phyloP scores from a whole-genome alignment of 768 basidiomycete species.

The Xanthoconium stramineum region DNA sequence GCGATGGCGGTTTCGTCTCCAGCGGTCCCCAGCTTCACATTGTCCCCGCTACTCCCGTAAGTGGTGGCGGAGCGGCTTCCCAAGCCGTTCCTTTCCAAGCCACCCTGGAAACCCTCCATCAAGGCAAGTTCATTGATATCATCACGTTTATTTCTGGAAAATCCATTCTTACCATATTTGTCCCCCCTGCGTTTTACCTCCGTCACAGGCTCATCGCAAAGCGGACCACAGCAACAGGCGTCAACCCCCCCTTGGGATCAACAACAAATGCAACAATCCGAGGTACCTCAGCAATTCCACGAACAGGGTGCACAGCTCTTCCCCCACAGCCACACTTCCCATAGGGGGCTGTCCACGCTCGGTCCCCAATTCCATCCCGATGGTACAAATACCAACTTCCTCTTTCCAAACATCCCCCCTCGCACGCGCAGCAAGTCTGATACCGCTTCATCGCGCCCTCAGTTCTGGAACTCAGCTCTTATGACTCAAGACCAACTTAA shows the following conservation, averaged over 20 bases:
- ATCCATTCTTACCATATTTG: slow-evolving; percentile 27
- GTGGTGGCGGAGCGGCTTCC: slow-evolving; percentile 50
- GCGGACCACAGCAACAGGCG: slow-evolving; percentile 31
- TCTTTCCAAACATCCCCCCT: slow-evolving; percentile 36
- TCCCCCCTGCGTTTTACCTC: slow-evolving; percentile 25
- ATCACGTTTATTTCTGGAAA: slow-evolving; percentile 32
- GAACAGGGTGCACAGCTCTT: slow-evolving; percentile 31
- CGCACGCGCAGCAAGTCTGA: slow-evolving; percentile 62
- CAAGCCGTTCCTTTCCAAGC: slow-evolving; percentile 52
- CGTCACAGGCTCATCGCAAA: slow-evolving; percentile 32
- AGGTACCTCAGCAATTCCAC: slow-evolving; percentile 27
- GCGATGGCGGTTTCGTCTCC: slow-evolving; percentile 43
- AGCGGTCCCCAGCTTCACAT: slow-evolving; percentile 69
- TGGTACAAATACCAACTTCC: slow-evolving; percentile 37
- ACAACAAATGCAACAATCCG: slow-evolving; percentile 34
- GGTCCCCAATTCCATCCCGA: slow-evolving; percentile 32
- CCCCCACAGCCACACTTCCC: slow-evolving; percentile 34
- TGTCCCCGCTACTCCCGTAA: slow-evolving; percentile 80
- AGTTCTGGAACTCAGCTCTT: slow-evolving; percentile 46
- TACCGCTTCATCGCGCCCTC: slow-evolving; percentile 47
- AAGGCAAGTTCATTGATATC: slow-evolving; percentile 45
- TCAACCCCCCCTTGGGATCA: slow-evolving; percentile 36
- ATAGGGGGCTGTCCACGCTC: slow-evolving; percentile 35
- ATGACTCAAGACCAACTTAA: slow-evolving; percentile 37
- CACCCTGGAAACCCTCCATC: slow-evolving; percentile 47